Percentiles rank a stretch among this genome's conserved stretches.
phyloP scores from a whole-genome alignment of 1,284 basidiomycete species.

The Phellopilus nigrolimitatus region DNA sequence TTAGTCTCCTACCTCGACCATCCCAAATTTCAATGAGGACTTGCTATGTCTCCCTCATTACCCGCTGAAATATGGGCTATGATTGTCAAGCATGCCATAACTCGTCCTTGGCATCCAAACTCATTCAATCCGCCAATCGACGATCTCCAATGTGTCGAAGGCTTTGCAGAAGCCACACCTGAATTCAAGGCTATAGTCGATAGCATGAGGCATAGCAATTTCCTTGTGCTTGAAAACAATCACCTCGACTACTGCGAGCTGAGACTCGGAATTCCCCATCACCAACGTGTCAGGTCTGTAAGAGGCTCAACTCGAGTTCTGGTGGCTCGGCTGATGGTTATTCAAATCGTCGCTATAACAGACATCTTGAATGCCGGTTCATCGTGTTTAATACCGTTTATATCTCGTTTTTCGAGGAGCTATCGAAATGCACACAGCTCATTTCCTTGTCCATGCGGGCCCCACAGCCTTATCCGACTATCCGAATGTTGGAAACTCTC shows the following conservation, averaged over 20 bases:
- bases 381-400: background rate
- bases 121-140: constrained; percentile 2
- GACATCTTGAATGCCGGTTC: background rate
- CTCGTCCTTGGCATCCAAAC: background rate
- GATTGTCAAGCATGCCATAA: constrained; percentile 1
- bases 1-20: background rate
- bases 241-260: background rate
- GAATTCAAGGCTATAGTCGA: constrained; percentile 6
- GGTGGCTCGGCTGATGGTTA: too few species aligned
- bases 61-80: constrained; percentile 3
- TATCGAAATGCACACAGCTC: background rate
- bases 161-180: constrained; percentile 4
- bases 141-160: constrained; percentile 2
- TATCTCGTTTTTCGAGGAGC: background rate
- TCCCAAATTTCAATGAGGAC: background rate
- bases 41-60: background rate
- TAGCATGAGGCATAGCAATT: too few species aligned
- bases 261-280: background rate
- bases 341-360: too few species aligned
- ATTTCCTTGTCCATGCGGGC: background rate
- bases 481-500: background rate
- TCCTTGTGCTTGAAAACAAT: background rate
- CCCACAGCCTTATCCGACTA: background rate
- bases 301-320: too few species aligned
- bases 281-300: background rate